Evolutionary conservation across 1,284 basidiomycete species (phyloP).

Genomic region (Wolfiporia cocos): DNA sequence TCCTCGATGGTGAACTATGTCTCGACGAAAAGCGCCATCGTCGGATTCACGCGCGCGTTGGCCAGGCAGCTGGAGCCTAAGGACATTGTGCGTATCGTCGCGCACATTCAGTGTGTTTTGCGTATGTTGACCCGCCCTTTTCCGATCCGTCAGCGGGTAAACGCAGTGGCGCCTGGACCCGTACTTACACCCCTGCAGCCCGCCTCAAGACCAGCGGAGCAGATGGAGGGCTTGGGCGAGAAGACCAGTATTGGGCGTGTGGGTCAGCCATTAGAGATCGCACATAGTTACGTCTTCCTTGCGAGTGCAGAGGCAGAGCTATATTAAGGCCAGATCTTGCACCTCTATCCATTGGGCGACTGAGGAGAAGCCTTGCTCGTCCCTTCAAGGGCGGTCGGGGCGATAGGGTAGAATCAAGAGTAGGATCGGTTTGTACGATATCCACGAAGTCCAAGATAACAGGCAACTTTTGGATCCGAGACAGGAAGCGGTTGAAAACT

Average conservation of each 20-base stretch:
- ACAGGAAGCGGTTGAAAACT: too few relatives aligned
- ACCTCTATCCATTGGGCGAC: constrained; percentile 18
- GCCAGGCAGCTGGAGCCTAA: constrained; percentile 50
- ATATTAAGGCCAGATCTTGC: constrained; percentile 19
- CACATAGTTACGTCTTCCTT: constrained; percentile 42
- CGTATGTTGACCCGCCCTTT: too few relatives aligned
- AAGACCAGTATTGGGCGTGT: constrained; percentile 36
- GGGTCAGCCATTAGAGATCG: constrained; percentile 51
- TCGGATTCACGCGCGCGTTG: constrained; percentile 49
- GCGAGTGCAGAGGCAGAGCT: constrained; percentile 34
- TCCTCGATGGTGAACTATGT: constrained; percentile 45
- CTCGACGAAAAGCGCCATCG: constrained; percentile 53
- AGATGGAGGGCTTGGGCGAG: constrained; percentile 42
- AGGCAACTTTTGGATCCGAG: too few relatives aligned
- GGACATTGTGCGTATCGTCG: constrained; percentile 34
- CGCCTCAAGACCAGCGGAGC: constrained; percentile 40
- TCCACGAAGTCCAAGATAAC: too few relatives aligned
- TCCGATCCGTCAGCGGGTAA: too few relatives aligned
- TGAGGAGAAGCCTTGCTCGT: constrained; percentile 1
- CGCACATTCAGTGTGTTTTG: too few relatives aligned
- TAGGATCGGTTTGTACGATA: too few relatives aligned
- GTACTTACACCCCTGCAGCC: too few relatives aligned
- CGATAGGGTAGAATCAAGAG: too few relatives aligned
- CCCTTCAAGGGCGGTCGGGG: too few relatives aligned
- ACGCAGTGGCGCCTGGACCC: constrained; percentile 47